These are phyloP conservation scores for Mortierella sp. DNA, from an alignment of 371 early-diverging fungal species.

Conservation along the genomic window DNA sequence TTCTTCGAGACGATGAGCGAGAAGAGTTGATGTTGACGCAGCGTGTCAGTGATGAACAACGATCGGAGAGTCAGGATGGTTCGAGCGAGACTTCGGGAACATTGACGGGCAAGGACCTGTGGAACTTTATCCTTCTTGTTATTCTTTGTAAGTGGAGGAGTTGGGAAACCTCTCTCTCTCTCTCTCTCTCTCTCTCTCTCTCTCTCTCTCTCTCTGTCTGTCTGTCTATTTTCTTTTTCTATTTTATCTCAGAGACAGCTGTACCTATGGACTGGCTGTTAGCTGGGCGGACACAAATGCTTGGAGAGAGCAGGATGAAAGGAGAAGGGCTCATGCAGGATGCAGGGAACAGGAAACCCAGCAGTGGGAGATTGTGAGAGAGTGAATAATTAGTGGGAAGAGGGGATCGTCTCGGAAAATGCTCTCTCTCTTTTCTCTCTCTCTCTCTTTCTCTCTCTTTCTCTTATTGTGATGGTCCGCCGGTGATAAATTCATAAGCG, in stretches of 20 bases:
- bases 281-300: too few relatives aligned
- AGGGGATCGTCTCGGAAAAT: too few relatives aligned
- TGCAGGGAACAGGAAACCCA: too few relatives aligned
- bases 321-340: too few relatives aligned
- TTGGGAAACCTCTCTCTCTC: too few relatives aligned
- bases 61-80: not conserved
- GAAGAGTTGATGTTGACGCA: constrained; percentile 40
- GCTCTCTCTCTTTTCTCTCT: not conserved
- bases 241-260: too few relatives aligned
- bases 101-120: constrained; percentile 59
- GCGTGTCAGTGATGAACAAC: constrained; percentile 4
- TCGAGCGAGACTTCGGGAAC: constrained; percentile 3
- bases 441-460: constrained; percentile 1
- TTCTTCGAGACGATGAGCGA: constrained; percentile 29
- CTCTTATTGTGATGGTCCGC: not conserved
- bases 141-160: constrained; percentile 75
- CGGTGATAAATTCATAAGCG: constrained; percentile 13
- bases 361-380: too few relatives aligned
- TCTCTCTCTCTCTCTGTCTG: constrained; percentile 1
- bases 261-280: too few relatives aligned
- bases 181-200: not conserved
- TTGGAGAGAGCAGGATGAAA: too few relatives aligned
- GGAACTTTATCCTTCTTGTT: constrained; percentile 74
- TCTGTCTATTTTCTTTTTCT: too few relatives aligned
- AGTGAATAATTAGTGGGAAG: too few relatives aligned